phyloP scores from a whole-genome alignment of 768 basidiomycete genomes.

The Lentinula edodes region DNA sequence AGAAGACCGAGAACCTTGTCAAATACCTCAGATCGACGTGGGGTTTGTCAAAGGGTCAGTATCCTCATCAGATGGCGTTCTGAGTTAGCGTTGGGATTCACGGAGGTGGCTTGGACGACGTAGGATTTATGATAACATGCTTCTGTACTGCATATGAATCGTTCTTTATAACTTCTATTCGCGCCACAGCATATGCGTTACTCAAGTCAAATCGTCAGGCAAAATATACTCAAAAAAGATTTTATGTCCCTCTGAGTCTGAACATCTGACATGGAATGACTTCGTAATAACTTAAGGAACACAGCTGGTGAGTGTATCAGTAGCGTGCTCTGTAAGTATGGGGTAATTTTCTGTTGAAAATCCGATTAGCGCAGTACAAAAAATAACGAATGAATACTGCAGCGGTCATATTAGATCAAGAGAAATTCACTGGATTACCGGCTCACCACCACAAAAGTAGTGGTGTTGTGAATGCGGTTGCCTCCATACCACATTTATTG shows the following conservation, averaged over 20 bases:
- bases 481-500: slow-evolving; percentile 72
- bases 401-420: slow-evolving; percentile 93
- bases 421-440: slow-evolving; percentile 54
- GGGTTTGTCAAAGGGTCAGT: slow-evolving; percentile 96
- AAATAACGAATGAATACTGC: background rate
- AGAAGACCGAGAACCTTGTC: slow-evolving; percentile 83
- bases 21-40: slow-evolving; percentile 93
- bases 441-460: slow-evolving; percentile 21
- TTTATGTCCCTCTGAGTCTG: no score
- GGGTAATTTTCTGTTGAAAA: no score
- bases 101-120: slow-evolving; percentile 8
- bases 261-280: no score
- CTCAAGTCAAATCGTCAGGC: no score
- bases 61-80: slow-evolving; percentile 92
- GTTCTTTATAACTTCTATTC: background rate
- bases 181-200: background rate
- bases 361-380: background rate
- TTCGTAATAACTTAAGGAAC: no score
- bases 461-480: slow-evolving; percentile 34
- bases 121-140: slow-evolving; percentile 7
- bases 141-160: slow-evolving; percentile 9
- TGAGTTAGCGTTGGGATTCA: slow-evolving; percentile 30
- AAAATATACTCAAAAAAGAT: no score
- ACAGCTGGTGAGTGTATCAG: no score
- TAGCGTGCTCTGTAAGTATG: no score